Percentiles rank a stretch among this genome's conserved stretches.
Evolutionary conservation across 305 asterid genomes (phyloP).

Genomic region (Ajuga reptans): DNA sequence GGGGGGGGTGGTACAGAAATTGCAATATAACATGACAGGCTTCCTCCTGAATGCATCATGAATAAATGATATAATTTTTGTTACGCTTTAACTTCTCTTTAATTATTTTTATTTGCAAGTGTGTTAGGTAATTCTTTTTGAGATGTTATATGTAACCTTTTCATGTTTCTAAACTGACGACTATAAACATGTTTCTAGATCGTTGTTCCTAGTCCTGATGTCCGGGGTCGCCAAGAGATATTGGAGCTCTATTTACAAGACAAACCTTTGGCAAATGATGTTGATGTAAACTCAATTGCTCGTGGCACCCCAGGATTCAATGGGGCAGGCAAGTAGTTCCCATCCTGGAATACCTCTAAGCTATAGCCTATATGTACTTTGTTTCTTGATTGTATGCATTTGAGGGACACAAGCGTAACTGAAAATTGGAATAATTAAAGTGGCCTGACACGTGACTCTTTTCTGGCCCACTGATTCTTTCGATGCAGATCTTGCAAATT

Average conservation of each 20-base stretch:
- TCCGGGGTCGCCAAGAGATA: constrained; percentile 89
- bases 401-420: background rate
- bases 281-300: constrained; percentile 81
- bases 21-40: background rate
- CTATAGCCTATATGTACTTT: background rate
- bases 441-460: background rate
- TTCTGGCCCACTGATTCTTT: constrained; percentile 17
- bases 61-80: background rate
- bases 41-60: background rate
- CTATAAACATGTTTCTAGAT: constrained; percentile 42
- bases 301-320: constrained; percentile 99
- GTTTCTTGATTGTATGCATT: constrained; percentile 1
- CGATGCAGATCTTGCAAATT: constrained; percentile 86
- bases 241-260: constrained; percentile 90
- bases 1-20: too few species aligned
- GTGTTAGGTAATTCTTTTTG: background rate
- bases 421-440: background rate
- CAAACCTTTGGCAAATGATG: constrained; percentile 80
- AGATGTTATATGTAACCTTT: background rate
- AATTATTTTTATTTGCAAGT: background rate
- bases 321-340: constrained; percentile 70
- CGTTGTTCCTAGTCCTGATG: constrained; percentile 88
- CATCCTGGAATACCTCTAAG: background rate
- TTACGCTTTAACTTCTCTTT: background rate
- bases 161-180: constrained; percentile 15